Evolutionary conservation across 306 rosid genomes (phyloP).

Genomic region (Senna tora): DNA sequence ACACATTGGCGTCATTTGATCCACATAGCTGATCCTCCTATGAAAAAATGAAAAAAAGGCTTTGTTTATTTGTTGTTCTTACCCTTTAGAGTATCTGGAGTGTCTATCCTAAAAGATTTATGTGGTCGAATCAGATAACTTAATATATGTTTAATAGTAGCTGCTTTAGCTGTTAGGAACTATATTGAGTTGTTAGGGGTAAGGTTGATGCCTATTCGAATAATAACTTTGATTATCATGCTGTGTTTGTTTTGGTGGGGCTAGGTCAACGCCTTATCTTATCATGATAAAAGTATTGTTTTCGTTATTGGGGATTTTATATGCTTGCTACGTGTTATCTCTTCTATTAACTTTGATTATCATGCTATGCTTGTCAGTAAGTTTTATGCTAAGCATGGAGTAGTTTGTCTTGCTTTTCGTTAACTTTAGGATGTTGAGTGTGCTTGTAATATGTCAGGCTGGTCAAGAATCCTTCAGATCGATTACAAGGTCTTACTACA

Average conservation of each 20-base stretch:
- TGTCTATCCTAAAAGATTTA: not conserved
- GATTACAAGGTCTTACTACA: conserved; percentile 89
- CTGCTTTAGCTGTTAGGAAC: no score
- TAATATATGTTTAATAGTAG: conserved; percentile 24
- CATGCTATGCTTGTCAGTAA: not conserved
- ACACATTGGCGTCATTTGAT: no score
- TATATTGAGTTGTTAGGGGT: conserved; percentile 1
- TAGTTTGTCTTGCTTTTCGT: not conserved
- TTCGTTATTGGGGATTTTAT: no score
- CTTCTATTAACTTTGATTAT: not conserved
- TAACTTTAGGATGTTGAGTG: conserved; percentile 21
- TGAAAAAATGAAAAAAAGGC: no score
- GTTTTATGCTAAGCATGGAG: not conserved
- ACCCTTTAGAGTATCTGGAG: not conserved
- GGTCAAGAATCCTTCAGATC: conserved; percentile 99
- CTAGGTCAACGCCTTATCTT: no score
- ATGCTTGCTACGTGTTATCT: not conserved
- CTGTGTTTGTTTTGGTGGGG: not conserved
- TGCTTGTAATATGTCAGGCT: conserved; percentile 60
- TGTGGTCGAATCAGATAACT: not conserved
- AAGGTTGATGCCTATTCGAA: not conserved
- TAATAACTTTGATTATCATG: conserved; percentile 9
- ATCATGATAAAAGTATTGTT: no score
- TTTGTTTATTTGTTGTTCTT: no score
- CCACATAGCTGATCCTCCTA: no score